Percentiles rank a stretch among this genome's conserved stretches.
Evolutionary conservation across 306 rosid species (phyloP).

Genomic region (Pterocarpus macrocarpus): DNA sequence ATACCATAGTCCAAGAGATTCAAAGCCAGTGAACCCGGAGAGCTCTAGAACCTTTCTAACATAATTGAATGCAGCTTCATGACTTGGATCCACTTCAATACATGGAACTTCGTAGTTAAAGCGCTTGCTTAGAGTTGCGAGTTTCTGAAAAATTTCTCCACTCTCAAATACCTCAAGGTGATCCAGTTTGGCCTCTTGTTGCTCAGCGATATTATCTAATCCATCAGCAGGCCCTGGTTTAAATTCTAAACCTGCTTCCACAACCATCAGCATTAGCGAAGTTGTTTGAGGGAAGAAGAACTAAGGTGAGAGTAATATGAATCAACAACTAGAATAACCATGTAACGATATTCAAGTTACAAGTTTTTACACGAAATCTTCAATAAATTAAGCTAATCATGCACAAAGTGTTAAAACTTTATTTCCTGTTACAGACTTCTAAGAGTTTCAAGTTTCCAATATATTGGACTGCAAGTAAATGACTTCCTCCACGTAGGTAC

Average conservation of each 20-base stretch:
- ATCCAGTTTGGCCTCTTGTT: constrained; percentile 37
- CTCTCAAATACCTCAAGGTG: constrained; percentile 26
- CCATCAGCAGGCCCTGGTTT: constrained; percentile 22
- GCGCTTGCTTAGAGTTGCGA: neutral
- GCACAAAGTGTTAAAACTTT: no score
- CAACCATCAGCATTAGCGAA: constrained; percentile 7
- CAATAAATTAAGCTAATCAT: no score
- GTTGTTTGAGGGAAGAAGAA: neutral
- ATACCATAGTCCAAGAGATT: constrained; percentile 64
- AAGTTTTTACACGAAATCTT: no score
- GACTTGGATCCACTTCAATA: constrained; percentile 50
- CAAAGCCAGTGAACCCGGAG: constrained; percentile 60
- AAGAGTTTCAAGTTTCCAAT: no score
- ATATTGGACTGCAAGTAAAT: no score
- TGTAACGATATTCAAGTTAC: neutral
- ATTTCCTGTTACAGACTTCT: no score
- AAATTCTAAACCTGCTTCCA: constrained; percentile 45
- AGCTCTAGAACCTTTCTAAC: constrained; percentile 77
- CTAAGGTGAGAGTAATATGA: neutral
- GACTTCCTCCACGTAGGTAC: no score
- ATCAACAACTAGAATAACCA: constrained; percentile 18
- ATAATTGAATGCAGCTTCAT: constrained; percentile 65
- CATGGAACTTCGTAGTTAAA: constrained; percentile 41
- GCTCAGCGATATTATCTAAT: constrained; percentile 36
- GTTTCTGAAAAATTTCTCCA: constrained; percentile 33